Evolutionary conservation across 73 alveolate species (phyloP).

Genomic region (Durusdinium trenchii): DNA sequence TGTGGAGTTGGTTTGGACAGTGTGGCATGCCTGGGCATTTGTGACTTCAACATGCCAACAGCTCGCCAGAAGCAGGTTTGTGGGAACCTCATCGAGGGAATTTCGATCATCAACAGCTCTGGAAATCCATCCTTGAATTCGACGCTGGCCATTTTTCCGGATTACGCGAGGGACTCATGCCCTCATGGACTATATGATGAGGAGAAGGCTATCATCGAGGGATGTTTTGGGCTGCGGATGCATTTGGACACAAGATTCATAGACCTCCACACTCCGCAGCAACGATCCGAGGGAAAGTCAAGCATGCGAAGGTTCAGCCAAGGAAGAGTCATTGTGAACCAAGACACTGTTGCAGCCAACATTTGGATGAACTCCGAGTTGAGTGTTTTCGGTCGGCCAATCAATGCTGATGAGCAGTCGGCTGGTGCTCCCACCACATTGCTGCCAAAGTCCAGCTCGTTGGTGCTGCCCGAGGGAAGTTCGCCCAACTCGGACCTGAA

Average conservation of each 20-base stretch:
- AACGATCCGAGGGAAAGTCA: background rate
- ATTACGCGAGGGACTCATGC: background rate
- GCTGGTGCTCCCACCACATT: background rate
- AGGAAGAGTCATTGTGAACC: background rate
- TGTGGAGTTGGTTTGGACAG: background rate
- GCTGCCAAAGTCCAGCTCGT: background rate
- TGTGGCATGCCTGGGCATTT: background rate
- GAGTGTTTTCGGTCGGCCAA: background rate
- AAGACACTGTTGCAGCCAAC: background rate
- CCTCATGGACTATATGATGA: background rate
- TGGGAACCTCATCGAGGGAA: background rate
- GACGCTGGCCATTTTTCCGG: constrained; percentile 5
- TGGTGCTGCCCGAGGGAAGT: background rate
- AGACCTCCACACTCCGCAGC: background rate
- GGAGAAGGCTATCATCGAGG: constrained; percentile 2
- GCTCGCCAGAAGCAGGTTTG: background rate
- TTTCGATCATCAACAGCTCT: background rate
- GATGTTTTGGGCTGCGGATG: background rate
- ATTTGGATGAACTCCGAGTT: background rate
- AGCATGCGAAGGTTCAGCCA: background rate
- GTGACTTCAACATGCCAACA: background rate
- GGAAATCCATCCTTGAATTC: background rate
- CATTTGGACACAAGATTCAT: background rate
- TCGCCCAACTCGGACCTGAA: background rate
- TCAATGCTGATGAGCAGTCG: background rate